Conservation (phyloP, 208 protist genomes). For the Lotmaria passim region DNA sequence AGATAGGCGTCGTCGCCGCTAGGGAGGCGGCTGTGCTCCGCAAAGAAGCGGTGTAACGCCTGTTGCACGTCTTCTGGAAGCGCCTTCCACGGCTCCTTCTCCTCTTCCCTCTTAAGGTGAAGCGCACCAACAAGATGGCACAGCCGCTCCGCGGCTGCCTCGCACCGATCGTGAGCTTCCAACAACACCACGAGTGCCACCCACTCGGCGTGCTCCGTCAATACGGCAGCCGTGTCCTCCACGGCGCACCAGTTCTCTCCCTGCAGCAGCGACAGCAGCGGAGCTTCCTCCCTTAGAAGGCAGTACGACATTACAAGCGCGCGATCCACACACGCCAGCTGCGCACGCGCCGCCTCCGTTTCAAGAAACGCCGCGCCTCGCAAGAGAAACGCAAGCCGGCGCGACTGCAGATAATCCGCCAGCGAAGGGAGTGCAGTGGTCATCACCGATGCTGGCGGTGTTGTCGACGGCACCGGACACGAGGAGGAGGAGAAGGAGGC, state of each 20-base stretch:
- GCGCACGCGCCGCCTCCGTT: slow-evolving; percentile 7
- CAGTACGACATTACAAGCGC: slow-evolving; percentile 53
- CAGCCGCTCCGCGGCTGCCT: slow-evolving; percentile 31
- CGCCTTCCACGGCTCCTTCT: no score
- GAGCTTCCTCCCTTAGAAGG: slow-evolving; percentile 40
- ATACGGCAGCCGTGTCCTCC: slow-evolving; percentile 35
- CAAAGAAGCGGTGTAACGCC: slow-evolving; percentile 14
- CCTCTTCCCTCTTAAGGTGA: no score
- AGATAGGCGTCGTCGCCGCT: slow-evolving; percentile 14
- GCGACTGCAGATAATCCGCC: slow-evolving; percentile 31
- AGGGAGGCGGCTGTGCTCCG: not conserved
- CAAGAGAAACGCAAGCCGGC: slow-evolving; percentile 19
- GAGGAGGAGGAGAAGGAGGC: not conserved
- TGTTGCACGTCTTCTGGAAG: not conserved
- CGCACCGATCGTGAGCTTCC: slow-evolving; percentile 26
- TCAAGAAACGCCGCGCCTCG: not conserved
- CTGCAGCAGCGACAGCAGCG: slow-evolving; percentile 52
- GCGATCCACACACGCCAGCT: slow-evolving; percentile 46
- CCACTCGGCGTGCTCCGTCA: slow-evolving; percentile 57
- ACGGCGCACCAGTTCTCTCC: slow-evolving; percentile 45
- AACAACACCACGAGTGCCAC: slow-evolving; percentile 49
- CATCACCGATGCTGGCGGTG: not conserved
- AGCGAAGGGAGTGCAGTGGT: slow-evolving; percentile 25
- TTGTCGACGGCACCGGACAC: slow-evolving; percentile 3
- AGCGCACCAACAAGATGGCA: slow-evolving; percentile 14